These are phyloP conservation scores for Talaromyces atroroseus DNA, from an alignment of 2,329 filamentous ascomycete genomes.

Conservation along the genomic window DNA sequence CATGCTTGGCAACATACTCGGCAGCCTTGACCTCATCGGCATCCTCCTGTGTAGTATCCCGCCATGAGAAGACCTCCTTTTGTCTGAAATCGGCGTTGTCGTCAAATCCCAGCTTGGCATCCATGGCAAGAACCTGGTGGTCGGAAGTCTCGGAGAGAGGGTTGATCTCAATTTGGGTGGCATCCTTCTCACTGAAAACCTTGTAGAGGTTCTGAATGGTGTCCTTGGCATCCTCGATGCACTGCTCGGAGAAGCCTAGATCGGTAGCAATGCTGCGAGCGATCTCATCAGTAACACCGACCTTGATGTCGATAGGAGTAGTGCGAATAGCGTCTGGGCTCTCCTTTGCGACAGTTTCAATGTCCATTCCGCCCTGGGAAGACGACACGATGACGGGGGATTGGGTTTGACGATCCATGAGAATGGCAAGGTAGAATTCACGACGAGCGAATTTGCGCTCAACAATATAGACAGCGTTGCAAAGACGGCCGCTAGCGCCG, in stretches of 20 bases:
- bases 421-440: constrained; percentile 97
- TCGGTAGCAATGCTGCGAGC: constrained; percentile 82
- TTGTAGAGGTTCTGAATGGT: constrained; percentile 99
- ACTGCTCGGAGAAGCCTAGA: constrained; percentile 96
- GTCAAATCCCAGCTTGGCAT: constrained; percentile 97
- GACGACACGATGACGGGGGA: constrained; percentile 94
- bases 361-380: constrained; percentile 98
- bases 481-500: constrained; percentile 84
- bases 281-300: constrained; percentile 91
- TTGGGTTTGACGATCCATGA: constrained; percentile 94
- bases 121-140: constrained; percentile 98
- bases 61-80: constrained; percentile 90
- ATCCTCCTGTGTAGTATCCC: constrained; percentile 93
- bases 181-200: constrained; percentile 97
- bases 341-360: constrained; percentile 97
- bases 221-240: constrained; percentile 88
- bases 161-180: constrained; percentile 99
- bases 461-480: constrained; percentile 97
- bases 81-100: constrained; percentile 99
- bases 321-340: constrained; percentile 92
- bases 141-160: constrained; percentile 96
- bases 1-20: constrained; percentile 51
- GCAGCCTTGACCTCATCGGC: constrained; percentile 95
- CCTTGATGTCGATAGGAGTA: constrained; percentile 87
- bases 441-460: constrained; percentile 99